Conservation (phyloP, 306 rosid genomes). For the Dryas octopetala region DNA sequence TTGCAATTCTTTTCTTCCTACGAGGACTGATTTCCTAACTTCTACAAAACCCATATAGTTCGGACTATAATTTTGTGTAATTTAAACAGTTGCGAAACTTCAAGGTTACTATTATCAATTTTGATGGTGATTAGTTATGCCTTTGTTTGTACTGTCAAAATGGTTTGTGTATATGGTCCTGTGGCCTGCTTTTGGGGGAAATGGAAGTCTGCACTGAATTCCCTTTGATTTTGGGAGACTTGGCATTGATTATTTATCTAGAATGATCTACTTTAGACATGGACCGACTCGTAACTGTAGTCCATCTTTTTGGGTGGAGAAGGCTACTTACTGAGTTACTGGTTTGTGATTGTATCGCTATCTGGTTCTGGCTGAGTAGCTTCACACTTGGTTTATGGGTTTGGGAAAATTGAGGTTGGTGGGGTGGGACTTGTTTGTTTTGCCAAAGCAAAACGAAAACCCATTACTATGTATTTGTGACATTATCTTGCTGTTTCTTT, state of each 20-base stretch:
- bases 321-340: neutral
- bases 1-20: conserved; percentile 1
- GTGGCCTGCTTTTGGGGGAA: too few relatives aligned
- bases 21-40: neutral
- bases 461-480: too few relatives aligned
- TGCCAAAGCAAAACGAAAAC: too few relatives aligned
- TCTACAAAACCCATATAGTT: neutral
- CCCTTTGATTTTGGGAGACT: neutral
- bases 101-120: neutral
- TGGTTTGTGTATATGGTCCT: neutral
- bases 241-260: too few relatives aligned
- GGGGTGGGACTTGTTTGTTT: too few relatives aligned
- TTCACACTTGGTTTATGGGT: too few relatives aligned
- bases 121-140: neutral
- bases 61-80: conserved; percentile 2
- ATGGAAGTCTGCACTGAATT: neutral
- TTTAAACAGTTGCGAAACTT: neutral
- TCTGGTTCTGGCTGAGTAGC: neutral
- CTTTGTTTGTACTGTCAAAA: neutral
- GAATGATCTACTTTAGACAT: too few relatives aligned
- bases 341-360: neutral
- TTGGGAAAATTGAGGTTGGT: too few relatives aligned
- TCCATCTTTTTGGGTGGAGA: neutral
- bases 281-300: neutral
- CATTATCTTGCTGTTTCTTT: neutral